phyloP scores from a whole-genome alignment of 805 yeast species.

The Spathaspora sp. region DNA sequence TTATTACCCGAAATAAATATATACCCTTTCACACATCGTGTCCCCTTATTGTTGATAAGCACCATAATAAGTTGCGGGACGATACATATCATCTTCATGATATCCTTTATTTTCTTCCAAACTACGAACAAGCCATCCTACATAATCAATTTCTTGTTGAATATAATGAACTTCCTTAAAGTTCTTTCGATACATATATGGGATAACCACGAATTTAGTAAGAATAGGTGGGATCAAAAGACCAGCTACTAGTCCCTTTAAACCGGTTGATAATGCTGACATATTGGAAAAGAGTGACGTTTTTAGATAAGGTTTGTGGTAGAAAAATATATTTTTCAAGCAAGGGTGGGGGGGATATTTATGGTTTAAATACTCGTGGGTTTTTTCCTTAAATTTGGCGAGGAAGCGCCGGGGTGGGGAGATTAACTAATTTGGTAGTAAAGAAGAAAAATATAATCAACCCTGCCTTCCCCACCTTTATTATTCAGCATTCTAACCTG shows the following conservation, averaged over 20 bases:
- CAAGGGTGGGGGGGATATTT: background rate
- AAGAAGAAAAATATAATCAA: background rate
- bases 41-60: background rate
- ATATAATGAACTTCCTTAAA: slow-evolving; percentile 27
- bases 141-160: slow-evolving; percentile 26
- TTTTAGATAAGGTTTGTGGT: background rate
- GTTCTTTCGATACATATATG: slow-evolving; percentile 11
- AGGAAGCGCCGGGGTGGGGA: background rate
- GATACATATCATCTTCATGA: slow-evolving; percentile 23
- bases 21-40: background rate
- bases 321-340: background rate
- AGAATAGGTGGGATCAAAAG: slow-evolving; percentile 26
- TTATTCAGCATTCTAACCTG: background rate
- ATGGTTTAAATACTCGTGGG: background rate
- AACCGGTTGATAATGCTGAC: slow-evolving; percentile 4
- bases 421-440: background rate
- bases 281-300: background rate
- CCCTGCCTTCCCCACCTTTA: background rate
- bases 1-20: background rate
- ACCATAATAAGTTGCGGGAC: slow-evolving; percentile 20
- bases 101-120: slow-evolving; percentile 28
- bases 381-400: background rate
- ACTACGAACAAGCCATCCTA: slow-evolving; percentile 33
- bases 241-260: slow-evolving; percentile 26
- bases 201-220: slow-evolving; percentile 24